phyloP scores from a whole-genome alignment of 1,284 basidiomycete species.

The Moesziomyces antarcticus region DNA sequence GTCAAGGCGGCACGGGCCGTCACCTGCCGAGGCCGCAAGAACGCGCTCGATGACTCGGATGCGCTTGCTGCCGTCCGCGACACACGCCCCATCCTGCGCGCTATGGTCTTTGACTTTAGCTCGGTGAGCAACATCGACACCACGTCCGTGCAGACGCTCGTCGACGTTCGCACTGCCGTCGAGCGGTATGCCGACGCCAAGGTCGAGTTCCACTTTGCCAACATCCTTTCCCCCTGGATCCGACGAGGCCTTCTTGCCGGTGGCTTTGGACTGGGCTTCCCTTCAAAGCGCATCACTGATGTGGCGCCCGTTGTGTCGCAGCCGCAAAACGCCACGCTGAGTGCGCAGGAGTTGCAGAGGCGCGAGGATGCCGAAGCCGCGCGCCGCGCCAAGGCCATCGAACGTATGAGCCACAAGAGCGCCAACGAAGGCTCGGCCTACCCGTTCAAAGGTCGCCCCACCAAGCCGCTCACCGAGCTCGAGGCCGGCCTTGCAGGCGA shows the following conservation, averaged over 20 bases:
- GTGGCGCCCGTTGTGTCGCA: conserved; percentile 75
- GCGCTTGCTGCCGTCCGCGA: conserved; percentile 57
- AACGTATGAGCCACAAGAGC: conserved; percentile 40
- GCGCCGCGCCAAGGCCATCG: conserved; percentile 34
- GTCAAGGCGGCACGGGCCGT: conserved; percentile 42
- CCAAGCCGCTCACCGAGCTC: conserved; percentile 46
- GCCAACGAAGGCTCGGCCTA: conserved; percentile 41
- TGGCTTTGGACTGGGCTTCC: conserved; percentile 45
- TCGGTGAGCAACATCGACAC: conserved; percentile 76
- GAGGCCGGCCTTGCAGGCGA: conserved; percentile 70
- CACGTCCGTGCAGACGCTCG: conserved; percentile 88
- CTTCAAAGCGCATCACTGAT: conserved; percentile 46
- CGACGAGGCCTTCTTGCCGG: conserved; percentile 69
- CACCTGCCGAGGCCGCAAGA: conserved; percentile 44
- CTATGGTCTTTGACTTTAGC: conserved; percentile 91
- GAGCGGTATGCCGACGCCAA: conserved; percentile 85
- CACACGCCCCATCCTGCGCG: conserved; percentile 77
- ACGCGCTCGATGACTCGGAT: conserved; percentile 48
- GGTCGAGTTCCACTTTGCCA: conserved; percentile 88
- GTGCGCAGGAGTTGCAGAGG: conserved; percentile 26
- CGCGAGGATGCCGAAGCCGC: conserved; percentile 39
- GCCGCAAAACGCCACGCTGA: conserved; percentile 63
- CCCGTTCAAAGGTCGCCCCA: conserved; percentile 30
- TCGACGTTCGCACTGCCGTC: conserved; percentile 86
- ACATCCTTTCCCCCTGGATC: conserved; percentile 92